A percentile compares a stretch with the other conserved stretches of the same genome.
phyloP scores from a whole-genome alignment of 2,329 filamentous ascomycete genomes.

The Paracorniculantispora psalliotae region DNA sequence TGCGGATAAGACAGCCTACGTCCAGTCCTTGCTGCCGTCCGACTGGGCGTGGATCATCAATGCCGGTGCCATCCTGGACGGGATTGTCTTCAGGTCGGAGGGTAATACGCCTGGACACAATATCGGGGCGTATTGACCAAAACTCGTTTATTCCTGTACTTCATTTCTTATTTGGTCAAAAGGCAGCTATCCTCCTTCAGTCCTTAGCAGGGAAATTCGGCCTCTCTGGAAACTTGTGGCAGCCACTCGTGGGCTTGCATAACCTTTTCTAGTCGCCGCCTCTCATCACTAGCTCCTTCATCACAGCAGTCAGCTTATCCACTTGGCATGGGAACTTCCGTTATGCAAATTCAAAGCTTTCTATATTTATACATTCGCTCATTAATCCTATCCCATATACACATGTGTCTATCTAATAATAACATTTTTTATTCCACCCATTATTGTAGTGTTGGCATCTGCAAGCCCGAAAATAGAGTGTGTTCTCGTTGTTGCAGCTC shows the following conservation, averaged over 20 bases:
- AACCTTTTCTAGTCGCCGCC: background rate
- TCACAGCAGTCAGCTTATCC: background rate
- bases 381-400: background rate
- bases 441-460: background rate
- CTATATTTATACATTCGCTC: background rate
- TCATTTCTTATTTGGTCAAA: background rate
- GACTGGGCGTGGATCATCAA: background rate
- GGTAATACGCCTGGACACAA: background rate
- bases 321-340: background rate
- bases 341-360: background rate
- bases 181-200: background rate
- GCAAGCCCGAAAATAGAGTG: background rate
- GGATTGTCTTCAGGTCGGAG: background rate
- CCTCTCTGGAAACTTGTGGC: background rate
- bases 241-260: background rate
- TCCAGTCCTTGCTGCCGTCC: background rate
- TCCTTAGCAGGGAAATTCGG: background rate
- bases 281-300: background rate
- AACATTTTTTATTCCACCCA: too few relatives aligned
- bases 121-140: background rate
- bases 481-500: background rate
- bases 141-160: background rate
- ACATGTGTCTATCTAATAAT: background rate
- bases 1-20: background rate
- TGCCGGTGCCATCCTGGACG: background rate